These are phyloP conservation scores for Tetracentron sinense DNA, from an alignment of 164 flowering plant species.

Conservation along the genomic window DNA sequence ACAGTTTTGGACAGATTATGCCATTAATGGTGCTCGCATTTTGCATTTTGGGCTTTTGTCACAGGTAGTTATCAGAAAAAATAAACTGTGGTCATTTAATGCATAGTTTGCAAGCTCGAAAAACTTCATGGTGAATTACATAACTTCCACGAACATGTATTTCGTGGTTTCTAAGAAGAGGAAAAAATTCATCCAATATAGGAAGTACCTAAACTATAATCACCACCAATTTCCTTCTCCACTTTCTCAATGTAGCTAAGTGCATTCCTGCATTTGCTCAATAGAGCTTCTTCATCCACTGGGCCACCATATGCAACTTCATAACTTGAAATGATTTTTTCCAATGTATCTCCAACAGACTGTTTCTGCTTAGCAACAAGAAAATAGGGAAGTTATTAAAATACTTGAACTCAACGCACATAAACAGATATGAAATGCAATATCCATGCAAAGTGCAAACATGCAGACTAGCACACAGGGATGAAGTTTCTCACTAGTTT, in stretches of 20 bases:
- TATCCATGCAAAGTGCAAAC: no score
- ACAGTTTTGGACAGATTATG: no score
- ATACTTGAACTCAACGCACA: neutral
- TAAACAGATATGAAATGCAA: no score
- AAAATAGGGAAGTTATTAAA: neutral
- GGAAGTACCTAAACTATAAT: slow-evolving; percentile 53
- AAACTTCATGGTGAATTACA: no score
- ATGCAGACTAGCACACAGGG: slow-evolving; percentile 3
- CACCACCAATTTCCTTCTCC: slow-evolving; percentile 52
- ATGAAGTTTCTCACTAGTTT: slow-evolving; percentile 40
- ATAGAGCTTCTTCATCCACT: slow-evolving; percentile 63
- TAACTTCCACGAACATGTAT: no score
- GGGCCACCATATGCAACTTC: slow-evolving; percentile 62
- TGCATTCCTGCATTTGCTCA: slow-evolving; percentile 61
- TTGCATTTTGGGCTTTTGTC: no score
- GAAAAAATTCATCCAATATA: neutral
- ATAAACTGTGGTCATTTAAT: no score
- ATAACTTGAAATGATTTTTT: slow-evolving; percentile 68
- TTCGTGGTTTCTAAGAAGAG: no score
- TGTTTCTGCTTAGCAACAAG: slow-evolving; percentile 39
- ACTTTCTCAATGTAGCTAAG: slow-evolving; percentile 57
- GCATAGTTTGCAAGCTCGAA: no score
- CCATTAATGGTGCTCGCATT: no score
- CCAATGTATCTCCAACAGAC: slow-evolving; percentile 55
- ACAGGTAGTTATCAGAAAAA: no score